Percentiles rank a stretch among this genome's conserved stretches.
phyloP scores from a whole-genome alignment of 768 basidiomycete genomes.

The Boletales sp. region DNA sequence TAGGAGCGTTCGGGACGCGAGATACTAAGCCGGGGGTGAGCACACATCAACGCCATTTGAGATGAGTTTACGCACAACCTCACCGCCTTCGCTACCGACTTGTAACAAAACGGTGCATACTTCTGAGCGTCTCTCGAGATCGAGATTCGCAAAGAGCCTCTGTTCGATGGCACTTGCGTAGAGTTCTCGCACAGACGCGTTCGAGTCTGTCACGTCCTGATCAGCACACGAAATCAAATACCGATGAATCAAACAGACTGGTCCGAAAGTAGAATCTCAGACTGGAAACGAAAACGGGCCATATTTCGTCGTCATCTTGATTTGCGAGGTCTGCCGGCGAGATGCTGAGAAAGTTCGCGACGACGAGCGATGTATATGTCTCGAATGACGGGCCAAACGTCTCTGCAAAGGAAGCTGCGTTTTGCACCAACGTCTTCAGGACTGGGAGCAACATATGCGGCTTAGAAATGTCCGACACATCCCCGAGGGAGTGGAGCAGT shows the following conservation, averaged over 20 bases:
- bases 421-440: constrained; percentile 39
- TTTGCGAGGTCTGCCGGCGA: constrained; percentile 44
- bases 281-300: constrained; percentile 48
- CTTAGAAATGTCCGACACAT: constrained; percentile 41
- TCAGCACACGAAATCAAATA: neutral
- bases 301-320: constrained; percentile 35
- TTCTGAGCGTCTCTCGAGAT: constrained; percentile 49
- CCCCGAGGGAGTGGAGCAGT: constrained; percentile 47
- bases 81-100: constrained; percentile 43
- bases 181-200: constrained; percentile 35
- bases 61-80: constrained; percentile 39
- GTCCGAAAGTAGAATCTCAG: constrained; percentile 44
- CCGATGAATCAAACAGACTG: constrained; percentile 35
- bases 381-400: constrained; percentile 39
- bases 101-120: constrained; percentile 57
- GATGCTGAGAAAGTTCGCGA: constrained; percentile 53
- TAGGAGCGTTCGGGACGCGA: constrained; percentile 48
- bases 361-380: constrained; percentile 28
- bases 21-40: constrained; percentile 33
- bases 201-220: constrained; percentile 33
- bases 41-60: neutral
- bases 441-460: constrained; percentile 57
- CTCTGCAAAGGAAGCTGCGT: constrained; percentile 22
- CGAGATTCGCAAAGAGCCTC: constrained; percentile 55
- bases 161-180: constrained; percentile 46